These are phyloP conservation scores for Aplosporella prunicola DNA, from an alignment of 2,329 filamentous ascomycete genomes.

Conservation along the genomic window DNA sequence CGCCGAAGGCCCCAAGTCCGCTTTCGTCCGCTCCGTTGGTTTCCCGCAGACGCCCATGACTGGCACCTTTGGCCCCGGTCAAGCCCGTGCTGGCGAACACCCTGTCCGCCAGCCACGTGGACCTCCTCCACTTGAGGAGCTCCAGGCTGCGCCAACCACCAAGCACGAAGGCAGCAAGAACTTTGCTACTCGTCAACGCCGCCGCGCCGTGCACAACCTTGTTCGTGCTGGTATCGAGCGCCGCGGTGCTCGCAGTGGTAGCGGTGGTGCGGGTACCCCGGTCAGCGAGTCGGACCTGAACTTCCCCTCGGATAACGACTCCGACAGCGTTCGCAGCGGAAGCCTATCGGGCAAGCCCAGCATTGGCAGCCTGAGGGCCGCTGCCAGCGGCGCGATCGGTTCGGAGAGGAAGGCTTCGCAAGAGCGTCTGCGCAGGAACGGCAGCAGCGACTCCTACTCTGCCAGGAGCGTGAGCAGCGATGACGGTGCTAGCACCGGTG, in stretches of 20 bases:
- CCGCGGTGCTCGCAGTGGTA: conserved; percentile 58
- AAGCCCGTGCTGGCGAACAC: conserved; percentile 88
- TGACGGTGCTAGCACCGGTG: conserved; percentile 45
- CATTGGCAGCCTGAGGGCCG: conserved; percentile 65
- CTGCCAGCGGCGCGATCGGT: conserved; percentile 75
- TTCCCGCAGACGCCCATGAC: conserved; percentile 74
- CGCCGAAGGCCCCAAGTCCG: conserved; percentile 60
- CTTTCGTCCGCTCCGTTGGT: conserved; percentile 42
- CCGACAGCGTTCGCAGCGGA: conserved; percentile 58
- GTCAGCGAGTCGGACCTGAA: conserved; percentile 70
- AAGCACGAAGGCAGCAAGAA: conserved; percentile 96
- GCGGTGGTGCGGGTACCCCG: conserved; percentile 71
- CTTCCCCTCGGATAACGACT: conserved; percentile 61
- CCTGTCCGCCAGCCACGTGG: conserved; percentile 87
- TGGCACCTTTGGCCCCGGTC: conserved; percentile 84
- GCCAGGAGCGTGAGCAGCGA: conserved; percentile 59
- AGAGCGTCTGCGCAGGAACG: conserved; percentile 28
- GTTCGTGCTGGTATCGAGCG: conserved; percentile 83
- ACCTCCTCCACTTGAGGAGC: conserved; percentile 83
- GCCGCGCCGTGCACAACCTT: conserved; percentile 83
- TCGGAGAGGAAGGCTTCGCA: conserved; percentile 62
- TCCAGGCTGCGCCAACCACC: conserved; percentile 78
- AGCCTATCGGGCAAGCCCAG: conserved; percentile 70
- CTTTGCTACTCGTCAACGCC: conserved; percentile 85
- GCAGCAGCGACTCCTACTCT: conserved; percentile 33